Conservation (phyloP, 2,329 filamentous ascomycete species). For the Colletotrichum graminicola region DNA sequence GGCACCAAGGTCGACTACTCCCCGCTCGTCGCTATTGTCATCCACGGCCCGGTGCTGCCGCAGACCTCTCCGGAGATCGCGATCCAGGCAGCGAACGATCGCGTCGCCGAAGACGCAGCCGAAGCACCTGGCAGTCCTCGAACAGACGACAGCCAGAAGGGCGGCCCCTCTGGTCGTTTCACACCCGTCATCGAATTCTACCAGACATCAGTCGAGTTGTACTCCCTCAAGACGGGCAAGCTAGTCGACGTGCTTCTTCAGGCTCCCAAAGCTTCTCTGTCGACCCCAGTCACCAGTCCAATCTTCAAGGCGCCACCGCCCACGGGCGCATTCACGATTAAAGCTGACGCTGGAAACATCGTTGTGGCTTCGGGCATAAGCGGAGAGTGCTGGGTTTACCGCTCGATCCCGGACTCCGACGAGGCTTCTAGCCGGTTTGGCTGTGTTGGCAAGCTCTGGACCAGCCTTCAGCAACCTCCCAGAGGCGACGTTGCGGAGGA, state of each 20-base stretch:
- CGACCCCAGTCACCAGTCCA: slow-evolving; percentile 70
- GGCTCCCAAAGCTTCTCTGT: slow-evolving; percentile 72
- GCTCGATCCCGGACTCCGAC: slow-evolving; percentile 59
- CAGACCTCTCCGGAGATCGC: slow-evolving; percentile 51
- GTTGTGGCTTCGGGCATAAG: slow-evolving; percentile 83
- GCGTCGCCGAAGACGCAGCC: slow-evolving; percentile 54
- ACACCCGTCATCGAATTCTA: slow-evolving; percentile 69
- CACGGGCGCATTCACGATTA: slow-evolving; percentile 78
- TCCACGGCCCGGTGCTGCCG: slow-evolving; percentile 81
- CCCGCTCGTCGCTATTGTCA: slow-evolving; percentile 81
- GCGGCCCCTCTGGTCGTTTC: slow-evolving; percentile 51
- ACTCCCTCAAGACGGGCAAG: slow-evolving; percentile 82
- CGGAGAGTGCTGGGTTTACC: slow-evolving; percentile 87
- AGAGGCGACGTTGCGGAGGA: slow-evolving; percentile 63
- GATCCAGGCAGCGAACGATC: slow-evolving; percentile 53
- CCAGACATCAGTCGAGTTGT: slow-evolving; percentile 90
- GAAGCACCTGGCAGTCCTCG: slow-evolving; percentile 59
- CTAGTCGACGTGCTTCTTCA: slow-evolving; percentile 80
- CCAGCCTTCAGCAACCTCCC: slow-evolving; percentile 76
- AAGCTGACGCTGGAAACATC: slow-evolving; percentile 78
- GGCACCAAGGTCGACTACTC: slow-evolving; percentile 68
- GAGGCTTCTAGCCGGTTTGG: slow-evolving; percentile 62
- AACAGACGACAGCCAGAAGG: slow-evolving; percentile 55
- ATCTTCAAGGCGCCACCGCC: slow-evolving; percentile 77
- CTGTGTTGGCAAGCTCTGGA: slow-evolving; percentile 94